Evolutionary conservation across 1,139 yeast genomes (phyloP).

Genomic region (Pichia sp.): DNA sequence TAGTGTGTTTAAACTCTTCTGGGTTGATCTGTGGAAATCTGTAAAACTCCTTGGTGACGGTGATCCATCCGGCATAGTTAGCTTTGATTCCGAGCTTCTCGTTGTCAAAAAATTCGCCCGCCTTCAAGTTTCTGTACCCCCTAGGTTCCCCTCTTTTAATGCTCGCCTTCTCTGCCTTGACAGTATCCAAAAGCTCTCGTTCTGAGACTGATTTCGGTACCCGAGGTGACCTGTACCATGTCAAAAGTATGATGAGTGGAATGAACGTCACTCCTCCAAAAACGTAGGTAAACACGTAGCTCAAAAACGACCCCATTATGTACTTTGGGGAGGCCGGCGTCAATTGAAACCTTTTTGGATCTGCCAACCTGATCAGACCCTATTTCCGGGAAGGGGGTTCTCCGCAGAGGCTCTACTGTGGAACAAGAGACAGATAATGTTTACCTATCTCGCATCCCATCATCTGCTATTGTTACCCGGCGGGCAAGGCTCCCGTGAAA

Average conservation of each 20-base stretch:
- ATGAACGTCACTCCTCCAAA: slow-evolving; percentile 79
- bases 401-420: not conserved
- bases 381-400: no score
- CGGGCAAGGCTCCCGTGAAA: not conserved
- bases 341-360: no score
- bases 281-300: slow-evolving; percentile 39
- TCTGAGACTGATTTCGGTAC: slow-evolving; percentile 21
- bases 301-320: slow-evolving; percentile 21
- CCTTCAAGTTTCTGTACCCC: slow-evolving; percentile 43
- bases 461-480: slow-evolving; percentile 6
- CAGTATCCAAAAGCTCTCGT: slow-evolving; percentile 22
- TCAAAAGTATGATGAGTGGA: slow-evolving; percentile 46
- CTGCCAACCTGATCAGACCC: no score
- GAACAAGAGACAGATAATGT: not conserved
- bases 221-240: slow-evolving; percentile 38
- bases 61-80: slow-evolving; percentile 73
- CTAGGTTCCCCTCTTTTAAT: slow-evolving; percentile 28
- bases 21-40: slow-evolving; percentile 43
- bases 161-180: slow-evolving; percentile 26
- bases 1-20: slow-evolving; percentile 27
- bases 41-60: slow-evolving; percentile 74
- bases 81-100: slow-evolving; percentile 60
- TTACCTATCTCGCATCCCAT: not conserved
- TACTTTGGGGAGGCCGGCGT: not conserved
- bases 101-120: slow-evolving; percentile 61